phyloP scores from a whole-genome alignment of 2,329 filamentous ascomycete genomes.

The Dichotomopilus funicola region DNA sequence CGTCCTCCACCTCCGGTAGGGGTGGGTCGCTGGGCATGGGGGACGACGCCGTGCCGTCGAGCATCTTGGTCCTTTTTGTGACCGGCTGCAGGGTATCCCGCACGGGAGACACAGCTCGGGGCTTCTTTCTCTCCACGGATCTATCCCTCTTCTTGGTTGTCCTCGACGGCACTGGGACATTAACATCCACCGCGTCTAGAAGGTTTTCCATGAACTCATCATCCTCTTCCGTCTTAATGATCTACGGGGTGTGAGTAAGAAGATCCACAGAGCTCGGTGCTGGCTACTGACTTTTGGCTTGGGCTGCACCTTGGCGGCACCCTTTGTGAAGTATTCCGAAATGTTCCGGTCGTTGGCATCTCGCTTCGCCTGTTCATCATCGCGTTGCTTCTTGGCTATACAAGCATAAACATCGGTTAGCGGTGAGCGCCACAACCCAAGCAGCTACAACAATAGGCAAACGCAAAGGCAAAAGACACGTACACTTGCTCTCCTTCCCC shows the following conservation, averaged over 20 bases:
- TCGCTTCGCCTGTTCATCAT: conserved; percentile 77
- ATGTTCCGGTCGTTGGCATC: conserved; percentile 89
- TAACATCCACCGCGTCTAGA: conserved; percentile 81
- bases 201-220: conserved; percentile 80
- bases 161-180: conserved; percentile 50
- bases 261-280: neutral
- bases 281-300: conserved; percentile 67
- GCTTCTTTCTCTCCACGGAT: conserved; percentile 69
- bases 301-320: conserved; percentile 55
- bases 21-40: conserved; percentile 45
- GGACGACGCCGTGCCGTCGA: conserved; percentile 43
- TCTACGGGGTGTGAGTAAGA: conserved; percentile 37
- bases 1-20: conserved; percentile 39
- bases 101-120: conserved; percentile 72
- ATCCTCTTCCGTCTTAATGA: conserved; percentile 75
- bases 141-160: conserved; percentile 59
- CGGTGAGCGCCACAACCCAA: neutral
- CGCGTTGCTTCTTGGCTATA: conserved; percentile 75
- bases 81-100: conserved; percentile 45
- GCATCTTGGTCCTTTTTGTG: conserved; percentile 52
- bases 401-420: conserved; percentile 1
- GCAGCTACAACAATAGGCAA: too few relatives aligned
- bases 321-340: conserved; percentile 87
- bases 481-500: conserved; percentile 48
- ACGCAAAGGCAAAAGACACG: conserved; percentile 20